Evolutionary conservation across 768 basidiomycete genomes (phyloP), one percentile per base, ranked within the genome.

Genomic region (Boletus patriciae): DNA sequence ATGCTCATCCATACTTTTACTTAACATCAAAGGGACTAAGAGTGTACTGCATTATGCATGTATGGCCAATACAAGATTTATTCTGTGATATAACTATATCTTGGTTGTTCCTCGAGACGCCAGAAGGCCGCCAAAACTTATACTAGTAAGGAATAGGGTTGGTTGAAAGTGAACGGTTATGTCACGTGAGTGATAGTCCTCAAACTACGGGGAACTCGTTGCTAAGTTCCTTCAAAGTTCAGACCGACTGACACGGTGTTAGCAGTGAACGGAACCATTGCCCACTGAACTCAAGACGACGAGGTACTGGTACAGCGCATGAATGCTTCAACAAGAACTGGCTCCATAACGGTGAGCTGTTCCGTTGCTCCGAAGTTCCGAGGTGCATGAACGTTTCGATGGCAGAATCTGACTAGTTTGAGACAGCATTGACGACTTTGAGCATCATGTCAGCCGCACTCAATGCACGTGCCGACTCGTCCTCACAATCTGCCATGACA

Each of bases 361-460:
- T 57, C 55, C 31, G 15, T 46, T 21, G 2, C 40, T 21, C 36
- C 18, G 23, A n/a, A 40, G 36, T 21, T 27, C n/a, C n/a, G n/a
- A n/a, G 15, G 16, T 19, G 15, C 29, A 27, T 29, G 36, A 41
- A 36, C n/a, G 6, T 45, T 54, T 46, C 40, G 21, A 46, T 31
- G 21, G 10, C 19, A 54, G 45, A 38, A 31, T 43, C 48, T 11
- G 4, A 37, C 16, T 9, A 19, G 42, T 31, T 52, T 18, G 5
- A 27, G 10, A 29, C 49, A 29, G 29, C 45, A 6, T 40, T 34
- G 44, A 44, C 54, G 27, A 57, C 34, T 13, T 34, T 12, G 7
- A 21, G 18, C 19, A 44, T 41, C 59, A 80, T 80, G 78, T 80
- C 80, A 46, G 70, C 74, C 12, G 75, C 79, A 16, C 71, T 78